These are phyloP conservation scores for Anisodus tanguticus DNA, from an alignment of 257 asterid genomes.

Conservation along the genomic window DNA sequence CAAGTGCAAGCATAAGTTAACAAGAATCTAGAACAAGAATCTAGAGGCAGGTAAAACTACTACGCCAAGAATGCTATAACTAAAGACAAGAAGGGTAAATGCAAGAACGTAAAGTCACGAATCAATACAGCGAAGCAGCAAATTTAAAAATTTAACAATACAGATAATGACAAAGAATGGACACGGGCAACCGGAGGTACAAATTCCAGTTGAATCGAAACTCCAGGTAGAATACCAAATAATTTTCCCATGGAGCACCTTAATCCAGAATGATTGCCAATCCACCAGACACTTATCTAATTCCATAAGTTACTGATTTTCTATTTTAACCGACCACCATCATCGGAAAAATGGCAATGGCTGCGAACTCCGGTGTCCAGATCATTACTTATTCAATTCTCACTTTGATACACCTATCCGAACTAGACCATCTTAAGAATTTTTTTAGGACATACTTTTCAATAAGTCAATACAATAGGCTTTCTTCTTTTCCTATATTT, in stretches of 20 bases:
- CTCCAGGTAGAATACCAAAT: too few species aligned
- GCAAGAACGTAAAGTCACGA: too few species aligned
- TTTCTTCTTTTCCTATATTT: background rate
- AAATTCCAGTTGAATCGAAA: too few species aligned
- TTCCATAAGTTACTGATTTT: background rate
- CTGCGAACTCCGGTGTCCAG: background rate
- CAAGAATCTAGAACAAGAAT: too few species aligned
- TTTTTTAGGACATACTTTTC: background rate
- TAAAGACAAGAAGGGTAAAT: too few species aligned
- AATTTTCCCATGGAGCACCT: background rate
- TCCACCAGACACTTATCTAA: background rate
- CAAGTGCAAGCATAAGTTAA: too few species aligned
- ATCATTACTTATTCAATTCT: background rate
- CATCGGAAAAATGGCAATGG: background rate
- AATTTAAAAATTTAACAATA: too few species aligned
- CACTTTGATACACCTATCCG: background rate
- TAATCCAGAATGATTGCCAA: background rate
- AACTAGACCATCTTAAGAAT: background rate
- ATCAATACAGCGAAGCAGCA: too few species aligned
- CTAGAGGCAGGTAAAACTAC: too few species aligned
- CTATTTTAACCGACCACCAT: background rate
- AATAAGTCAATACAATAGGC: background rate
- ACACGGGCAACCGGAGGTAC: too few species aligned
- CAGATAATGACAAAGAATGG: too few species aligned
- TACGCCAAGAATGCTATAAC: too few species aligned